A percentile compares a stretch with the other conserved stretches of the same genome.
Evolutionary conservation across 2,329 filamentous ascomycete genomes (phyloP).

Genomic region (Monascus ruber): DNA sequence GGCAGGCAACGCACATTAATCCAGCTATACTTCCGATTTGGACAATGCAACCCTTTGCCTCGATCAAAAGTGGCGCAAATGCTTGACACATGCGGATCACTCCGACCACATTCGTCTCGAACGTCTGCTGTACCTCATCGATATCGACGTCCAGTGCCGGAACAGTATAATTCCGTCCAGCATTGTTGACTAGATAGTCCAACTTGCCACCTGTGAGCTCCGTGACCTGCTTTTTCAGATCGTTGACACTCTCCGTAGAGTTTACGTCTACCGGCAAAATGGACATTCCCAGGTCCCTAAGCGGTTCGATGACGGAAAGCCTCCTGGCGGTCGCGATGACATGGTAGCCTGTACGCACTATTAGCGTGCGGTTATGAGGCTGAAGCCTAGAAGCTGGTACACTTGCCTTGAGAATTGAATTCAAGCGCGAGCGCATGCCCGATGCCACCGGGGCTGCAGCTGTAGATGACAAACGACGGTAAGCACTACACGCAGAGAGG

Average conservation of each 20-base stretch:
- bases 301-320: slow-evolving; percentile 37
- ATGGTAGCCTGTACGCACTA: slow-evolving; percentile 12
- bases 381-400: neutral
- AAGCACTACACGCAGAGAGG: neutral
- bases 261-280: slow-evolving; percentile 45
- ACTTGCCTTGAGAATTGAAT: slow-evolving; percentile 41
- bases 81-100: slow-evolving; percentile 48
- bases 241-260: slow-evolving; percentile 38
- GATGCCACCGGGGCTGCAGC: slow-evolving; percentile 45
- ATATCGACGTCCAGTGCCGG: slow-evolving; percentile 46
- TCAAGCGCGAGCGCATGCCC: slow-evolving; percentile 48
- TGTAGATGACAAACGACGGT: slow-evolving; percentile 5
- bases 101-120: slow-evolving; percentile 46
- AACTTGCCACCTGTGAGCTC: slow-evolving; percentile 37
- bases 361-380: neutral
- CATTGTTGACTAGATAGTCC: slow-evolving; percentile 50
- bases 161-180: slow-evolving; percentile 43
- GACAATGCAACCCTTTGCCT: slow-evolving; percentile 33
- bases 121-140: slow-evolving; percentile 34
- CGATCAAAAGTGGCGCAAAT: slow-evolving; percentile 44
- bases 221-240: slow-evolving; percentile 34
- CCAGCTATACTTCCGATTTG: slow-evolving; percentile 36
- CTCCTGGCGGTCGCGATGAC: slow-evolving; percentile 50
- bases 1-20: slow-evolving; percentile 9
- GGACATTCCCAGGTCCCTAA: slow-evolving; percentile 41